Evolutionary conservation across 768 basidiomycete species (phyloP), one percentile per base, ranked within the genome.

Genomic region (Xerocomellus amylosporus): DNA sequence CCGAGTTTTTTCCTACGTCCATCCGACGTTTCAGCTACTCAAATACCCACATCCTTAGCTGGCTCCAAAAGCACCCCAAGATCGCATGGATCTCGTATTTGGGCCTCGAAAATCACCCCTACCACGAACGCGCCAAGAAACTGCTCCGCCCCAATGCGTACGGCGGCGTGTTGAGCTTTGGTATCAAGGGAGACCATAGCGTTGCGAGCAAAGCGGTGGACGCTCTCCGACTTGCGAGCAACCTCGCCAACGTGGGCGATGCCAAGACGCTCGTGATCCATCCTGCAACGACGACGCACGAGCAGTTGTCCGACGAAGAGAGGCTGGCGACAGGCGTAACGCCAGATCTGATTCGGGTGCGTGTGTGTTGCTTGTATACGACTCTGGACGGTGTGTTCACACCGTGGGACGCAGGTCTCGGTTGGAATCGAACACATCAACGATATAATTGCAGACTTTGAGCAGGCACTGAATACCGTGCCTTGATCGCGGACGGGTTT

Each of bases 1-100:
- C 46, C n/a, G n/a, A n/a, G n/a, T n/a, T n/a, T 40, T 13, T 15
- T 22, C 13, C 5, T 28, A 14, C 12, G 14, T 4, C 36, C n/a
- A 26, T 20, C 26, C 0, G 5, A 12, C 33, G 1, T 28, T 31
- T 2, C 24, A 34, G 15, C 22, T 47, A 34, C 24, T n/a, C 14
- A 26, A 33, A 30, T 2, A 14, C 10, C 8, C 4, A 7, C 14
- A n/a, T 30, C 14, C 3, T 8, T 36, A 70, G 58, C 37, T 87
- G 78, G 75, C 80, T 93, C 33, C 76, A 84, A 62, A 68, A 78
- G 45, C 84, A 93, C 65, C 79, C 82, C 8, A 77, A 79, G 31
- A 79, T 93, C 36, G 71, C 80, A 1, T 93, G 88, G 90, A 86
- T 92, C 1, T 85, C 83, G 0, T 94, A 93, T 64, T 79, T 85